Percentiles rank a stretch among this genome's conserved stretches.
phyloP scores from a whole-genome alignment of 2,329 filamentous ascomycete species.

The Trichoderma atroviride region DNA sequence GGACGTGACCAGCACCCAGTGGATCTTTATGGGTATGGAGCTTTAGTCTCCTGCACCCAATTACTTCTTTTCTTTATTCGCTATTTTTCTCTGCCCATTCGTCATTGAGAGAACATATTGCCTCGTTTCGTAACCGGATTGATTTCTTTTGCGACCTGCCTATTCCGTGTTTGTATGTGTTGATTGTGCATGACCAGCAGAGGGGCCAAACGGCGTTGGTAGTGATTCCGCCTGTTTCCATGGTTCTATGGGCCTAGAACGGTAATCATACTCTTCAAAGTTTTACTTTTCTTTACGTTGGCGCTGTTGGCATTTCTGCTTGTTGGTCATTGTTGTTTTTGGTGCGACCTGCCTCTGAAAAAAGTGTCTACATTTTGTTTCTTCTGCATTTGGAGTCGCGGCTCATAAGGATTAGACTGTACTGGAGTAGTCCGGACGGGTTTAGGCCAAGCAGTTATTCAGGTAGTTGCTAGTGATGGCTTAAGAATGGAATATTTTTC shows the following conservation, averaged over 20 bases:
- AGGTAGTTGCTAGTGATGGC: background rate
- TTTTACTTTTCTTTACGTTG: background rate
- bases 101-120: background rate
- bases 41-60: conserved; percentile 57
- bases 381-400: conserved; percentile 8
- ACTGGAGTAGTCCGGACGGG: conserved; percentile 16
- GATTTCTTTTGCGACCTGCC: background rate
- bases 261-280: conserved; percentile 1
- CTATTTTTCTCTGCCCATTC: conserved; percentile 27
- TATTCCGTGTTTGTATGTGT: background rate
- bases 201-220: conserved; percentile 10
- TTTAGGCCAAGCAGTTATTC: background rate
- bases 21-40: conserved; percentile 90
- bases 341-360: background rate
- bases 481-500: background rate
- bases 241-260: background rate
- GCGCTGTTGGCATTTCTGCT: conserved; percentile 1
- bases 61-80: conserved; percentile 28
- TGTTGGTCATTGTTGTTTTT: background rate
- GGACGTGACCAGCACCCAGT: conserved; percentile 72
- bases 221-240: background rate
- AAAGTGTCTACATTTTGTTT: background rate
- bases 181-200: background rate
- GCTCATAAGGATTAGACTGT: conserved; percentile 19
- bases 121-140: background rate